Base-by-base conservation (phyloP, 176 grass and related monocot species). In the Saccharum officinarum region DNA sequence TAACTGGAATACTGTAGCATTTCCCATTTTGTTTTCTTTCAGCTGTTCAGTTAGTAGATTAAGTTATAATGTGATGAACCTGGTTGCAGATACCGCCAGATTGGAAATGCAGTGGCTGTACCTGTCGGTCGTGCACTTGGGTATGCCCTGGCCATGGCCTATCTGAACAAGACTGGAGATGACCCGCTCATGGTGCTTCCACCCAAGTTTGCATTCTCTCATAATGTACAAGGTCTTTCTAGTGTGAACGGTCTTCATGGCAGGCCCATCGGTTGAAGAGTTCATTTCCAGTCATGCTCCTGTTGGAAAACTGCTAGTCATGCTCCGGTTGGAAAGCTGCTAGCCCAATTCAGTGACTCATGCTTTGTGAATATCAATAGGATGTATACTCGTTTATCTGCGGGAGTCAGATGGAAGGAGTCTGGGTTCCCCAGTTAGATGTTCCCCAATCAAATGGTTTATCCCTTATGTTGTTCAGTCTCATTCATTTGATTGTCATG, bases 21-120 rank as follows among this genome's bases (percentile, higher is more conserved):
- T 59, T 8, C 3, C 54, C 20, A 22, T 55, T 55, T 22, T 55
- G 54, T 59, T 59, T 59, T n/a, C 54, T 57, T 59, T n/a, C 38
- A 50, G 31, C 38, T 52, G 17, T 38, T 23, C 1, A 73, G 59
- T 70, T 5, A 70, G 37, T 33, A 73, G 34, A 77, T 67, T 74
- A 72, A 69, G 23, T 67, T 92, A 66, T 79, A 59, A 68, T 75
- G 71, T 78, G 31, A 55, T 87, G 34, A 38, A 49, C 79, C 80
- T 87, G 47, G 59, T 22, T 84, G 79, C 89, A 98, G 96, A 77
- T 98, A 95, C 86, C 91, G 91, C 10, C 93, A 94, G 61, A 92
- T 98, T 85, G 93, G 96, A 83, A 98, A 98, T 86, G 93, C 96
- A 46, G 93, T 98, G 81, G 91, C 96, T 66, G 75, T 98, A 84